Evolutionary conservation across 495 filamentous ascomycete genomes (phyloP), one percentile per base, ranked within the genome.

Genomic region (Letharia lupina): DNA sequence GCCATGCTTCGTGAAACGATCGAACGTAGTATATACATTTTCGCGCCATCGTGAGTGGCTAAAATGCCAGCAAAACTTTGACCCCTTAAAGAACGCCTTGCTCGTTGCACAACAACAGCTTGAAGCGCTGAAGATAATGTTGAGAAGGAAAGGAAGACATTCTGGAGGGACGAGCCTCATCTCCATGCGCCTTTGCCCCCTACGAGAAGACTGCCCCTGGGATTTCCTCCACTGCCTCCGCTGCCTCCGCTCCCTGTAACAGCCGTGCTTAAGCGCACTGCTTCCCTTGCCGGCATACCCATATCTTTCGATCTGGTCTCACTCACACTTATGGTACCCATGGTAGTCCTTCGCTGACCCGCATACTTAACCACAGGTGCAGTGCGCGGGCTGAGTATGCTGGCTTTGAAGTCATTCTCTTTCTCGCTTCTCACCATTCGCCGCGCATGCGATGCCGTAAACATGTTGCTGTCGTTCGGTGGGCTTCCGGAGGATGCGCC

Each of bases 341-440:
- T 72, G 0, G 82, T 84, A 1, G 77, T 82, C 23, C 82, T 80
- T 61, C 82, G 74, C 40, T 72, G 70, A n/a, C 75, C 77, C 4
- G 77, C 79, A 52, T 79, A 76, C 71, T 89, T 89, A 72, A 84
- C 81, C n/a, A 91, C 79, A 2, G 86, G 83, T n/a, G 84, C 75
- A 31, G 83, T 82, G 18, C 86, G 78, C 58, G 88, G 87, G 62
- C 86, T 87, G 60, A 91, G 75, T 20, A 90, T 86, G 59, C 80
- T 82, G 40, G 75, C 78, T 61, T 82, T 84, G 70, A 71, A 76
- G 64, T 82, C 81, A 50, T 73, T 72, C 45, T 87, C 86, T 64
- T 84, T 84, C 35, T 88, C 86, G 63, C 79, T 82, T 75, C 83
- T 87, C 33, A 86, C 86, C 86, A 91, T 89, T 18, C 88, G 78